Evolutionary conservation across 345 rosid genomes (phyloP), one percentile per base, ranked within the genome.

Genomic region (Mercurialis annua): DNA sequence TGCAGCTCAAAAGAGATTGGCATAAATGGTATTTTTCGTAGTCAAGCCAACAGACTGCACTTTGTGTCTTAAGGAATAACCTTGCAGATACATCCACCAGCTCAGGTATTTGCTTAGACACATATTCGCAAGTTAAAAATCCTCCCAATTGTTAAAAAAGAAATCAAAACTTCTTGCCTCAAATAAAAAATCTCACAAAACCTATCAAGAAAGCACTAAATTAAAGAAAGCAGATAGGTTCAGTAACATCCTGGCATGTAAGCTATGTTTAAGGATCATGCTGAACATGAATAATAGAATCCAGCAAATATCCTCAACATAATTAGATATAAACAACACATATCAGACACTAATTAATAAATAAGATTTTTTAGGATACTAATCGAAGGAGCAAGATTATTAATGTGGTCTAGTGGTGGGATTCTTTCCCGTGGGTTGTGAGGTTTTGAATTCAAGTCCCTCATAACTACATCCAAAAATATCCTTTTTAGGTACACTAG

Each of bases 241-340:
- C 61, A 5, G 24, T 71, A 61, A 71, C 71, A 71, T 71, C 62
- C 74, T 75, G 71, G 58, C 69, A 59, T 65, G 66, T 64, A 75
- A 69, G 79, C 77, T 64, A 48, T 64, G 63, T 68, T 68, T 34
- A 42, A 21, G 65, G 74, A 71, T 68, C 69, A 27, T 64, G 69
- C 57, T 47, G n/a, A 58, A 48, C 20, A 1, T n/a, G 65, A 59
- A 36, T 0, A 50, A 47, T 1, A 50, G 4, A n/a, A n/a, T 30
- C 21, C 57, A 29, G 49, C 10, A 48, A 23, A 1, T 5, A 55
- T 64, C 43, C 46, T 49, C 31, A 21, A 61, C 42, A 59, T 38
- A 48, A 31, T 11, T 4, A 0, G n/a, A n/a, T n/a, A 40, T 40
- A 36, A 36, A 48, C 6, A 48, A 48, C 3, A 55, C 4, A 15